Evolutionary conservation across 306 rosid species (phyloP), one percentile per base, ranked within the genome.

Genomic region (Hippophae rhamnoides): DNA sequence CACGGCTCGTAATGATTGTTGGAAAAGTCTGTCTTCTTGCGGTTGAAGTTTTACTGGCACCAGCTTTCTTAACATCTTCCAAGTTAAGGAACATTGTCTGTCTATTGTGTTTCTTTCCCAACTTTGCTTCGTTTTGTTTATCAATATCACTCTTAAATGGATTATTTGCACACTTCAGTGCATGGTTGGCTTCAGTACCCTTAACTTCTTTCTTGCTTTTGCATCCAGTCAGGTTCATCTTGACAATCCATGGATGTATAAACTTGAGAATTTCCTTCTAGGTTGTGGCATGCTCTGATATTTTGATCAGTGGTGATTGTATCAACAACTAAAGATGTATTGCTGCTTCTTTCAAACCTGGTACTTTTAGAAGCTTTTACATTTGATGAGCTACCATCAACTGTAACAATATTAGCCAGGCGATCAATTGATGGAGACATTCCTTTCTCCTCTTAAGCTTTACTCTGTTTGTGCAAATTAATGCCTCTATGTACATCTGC

Each of bases 11-110:
- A 70, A 74, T 45, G 46, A 89, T 69, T 64, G 98, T 60, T 5
- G 83, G 53, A 55, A 88, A 79, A 54, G 79, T 10, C 68, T 87
- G 95, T 68, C 99, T 92, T 77, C 93, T 81, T 2, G 99, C 96
- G 0, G 96, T 92, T 63, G 95, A 83, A 66, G 89, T 75, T 80
- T 92, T 92, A 12, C 87, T 85, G 53, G 96, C 79, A 48, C 95
- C 96, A 48, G 90, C 99, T 80, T 85, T 80, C 77, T 85, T 92
- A 60, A 88, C 99, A 71, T 92, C 99, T 74, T 92, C 99, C 73
- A 92, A 73, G 72, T 92, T 88, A 66, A 92, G 96, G 77, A 85
- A 86, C 90, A 92, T 70, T 47, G 96, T 92, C 79, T 85, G 95
- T 61, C 99, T 88, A 68, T 60, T 88, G 11, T 95, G 95, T 59